These are phyloP conservation scores for Sophora flavescens DNA, from an alignment of 306 rosid genomes.

Conservation along the genomic window DNA sequence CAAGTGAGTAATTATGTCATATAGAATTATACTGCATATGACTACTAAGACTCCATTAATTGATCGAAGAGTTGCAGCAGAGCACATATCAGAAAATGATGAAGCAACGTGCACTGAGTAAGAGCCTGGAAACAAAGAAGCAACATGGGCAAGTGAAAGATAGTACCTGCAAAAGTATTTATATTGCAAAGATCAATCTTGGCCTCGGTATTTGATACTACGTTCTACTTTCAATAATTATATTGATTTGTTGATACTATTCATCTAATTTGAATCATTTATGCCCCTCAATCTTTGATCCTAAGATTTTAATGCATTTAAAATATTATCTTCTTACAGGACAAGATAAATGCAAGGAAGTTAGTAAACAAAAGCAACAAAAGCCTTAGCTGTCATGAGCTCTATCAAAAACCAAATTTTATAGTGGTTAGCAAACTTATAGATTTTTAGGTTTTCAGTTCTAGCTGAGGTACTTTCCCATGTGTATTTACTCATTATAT, in stretches of 20 bases:
- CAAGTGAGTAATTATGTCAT: constrained; percentile 74
- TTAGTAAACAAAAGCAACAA: background rate
- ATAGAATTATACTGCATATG: constrained; percentile 68
- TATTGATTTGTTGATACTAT: background rate
- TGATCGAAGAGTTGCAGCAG: constrained; percentile 73
- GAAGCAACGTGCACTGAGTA: constrained; percentile 49
- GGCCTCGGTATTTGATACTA: constrained; percentile 31
- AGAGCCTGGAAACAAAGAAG: constrained; percentile 88
- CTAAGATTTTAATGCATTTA: background rate
- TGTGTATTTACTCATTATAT: background rate
- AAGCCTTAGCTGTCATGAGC: background rate
- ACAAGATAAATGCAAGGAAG: constrained; percentile 8
- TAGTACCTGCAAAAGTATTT: constrained; percentile 80
- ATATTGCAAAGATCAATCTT: constrained; percentile 48
- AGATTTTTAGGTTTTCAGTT: background rate
- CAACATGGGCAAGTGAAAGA: constrained; percentile 93
- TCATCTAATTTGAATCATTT: background rate
- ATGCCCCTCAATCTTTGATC: background rate
- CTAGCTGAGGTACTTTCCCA: background rate
- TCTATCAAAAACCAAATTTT: background rate
- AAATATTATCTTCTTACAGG: background rate
- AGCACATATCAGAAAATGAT: constrained; percentile 74
- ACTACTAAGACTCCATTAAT: constrained; percentile 73
- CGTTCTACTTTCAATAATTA: background rate
- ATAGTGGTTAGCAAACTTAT: background rate